phyloP scores from a whole-genome alignment of 176 grass and related monocot species.

The Cocos nucifera region DNA sequence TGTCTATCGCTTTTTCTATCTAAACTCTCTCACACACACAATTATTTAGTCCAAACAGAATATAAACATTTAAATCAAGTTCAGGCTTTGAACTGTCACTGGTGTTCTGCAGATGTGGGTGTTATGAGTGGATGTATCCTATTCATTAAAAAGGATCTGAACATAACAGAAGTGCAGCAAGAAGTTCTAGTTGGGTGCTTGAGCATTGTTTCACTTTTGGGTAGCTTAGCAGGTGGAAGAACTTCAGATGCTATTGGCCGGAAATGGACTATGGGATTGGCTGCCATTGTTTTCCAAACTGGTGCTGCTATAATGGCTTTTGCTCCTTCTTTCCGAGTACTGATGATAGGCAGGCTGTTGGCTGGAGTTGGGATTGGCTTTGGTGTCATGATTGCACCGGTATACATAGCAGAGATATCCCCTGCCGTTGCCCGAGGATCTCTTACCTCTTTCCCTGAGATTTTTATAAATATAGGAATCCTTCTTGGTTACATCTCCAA shows the following conservation, averaged over 20 bases:
- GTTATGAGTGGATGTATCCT: slow-evolving; percentile 95
- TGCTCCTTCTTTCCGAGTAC: slow-evolving; percentile 47
- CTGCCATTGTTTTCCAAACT: slow-evolving; percentile 55
- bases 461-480: slow-evolving; percentile 85
- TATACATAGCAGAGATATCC: slow-evolving; percentile 87
- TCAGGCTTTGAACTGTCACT: too few relatives aligned
- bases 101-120: slow-evolving; percentile 43
- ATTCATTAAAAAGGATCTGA: slow-evolving; percentile 72
- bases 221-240: slow-evolving; percentile 63
- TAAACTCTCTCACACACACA: too few relatives aligned
- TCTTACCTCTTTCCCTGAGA: slow-evolving; percentile 70
- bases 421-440: slow-evolving; percentile 44
- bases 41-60: too few relatives aligned
- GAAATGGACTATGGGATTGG: slow-evolving; percentile 72
- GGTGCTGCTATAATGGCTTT: slow-evolving; percentile 65
- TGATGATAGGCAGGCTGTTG: slow-evolving; percentile 66
- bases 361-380: slow-evolving; percentile 77
- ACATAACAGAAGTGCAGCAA: slow-evolving; percentile 86
- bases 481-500: slow-evolving; percentile 83
- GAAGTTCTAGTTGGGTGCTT: slow-evolving; percentile 75
- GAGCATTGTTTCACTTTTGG: slow-evolving; percentile 75
- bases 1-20: too few relatives aligned
- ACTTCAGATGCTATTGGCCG: slow-evolving; percentile 60
- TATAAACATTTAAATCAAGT: too few relatives aligned
- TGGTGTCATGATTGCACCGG: slow-evolving; percentile 69